A percentile compares a stretch with the other conserved stretches of the same genome.
Evolutionary conservation across 2,329 filamentous ascomycete genomes (phyloP).

Genomic region (Chrysoporthe deuterocubensis): DNA sequence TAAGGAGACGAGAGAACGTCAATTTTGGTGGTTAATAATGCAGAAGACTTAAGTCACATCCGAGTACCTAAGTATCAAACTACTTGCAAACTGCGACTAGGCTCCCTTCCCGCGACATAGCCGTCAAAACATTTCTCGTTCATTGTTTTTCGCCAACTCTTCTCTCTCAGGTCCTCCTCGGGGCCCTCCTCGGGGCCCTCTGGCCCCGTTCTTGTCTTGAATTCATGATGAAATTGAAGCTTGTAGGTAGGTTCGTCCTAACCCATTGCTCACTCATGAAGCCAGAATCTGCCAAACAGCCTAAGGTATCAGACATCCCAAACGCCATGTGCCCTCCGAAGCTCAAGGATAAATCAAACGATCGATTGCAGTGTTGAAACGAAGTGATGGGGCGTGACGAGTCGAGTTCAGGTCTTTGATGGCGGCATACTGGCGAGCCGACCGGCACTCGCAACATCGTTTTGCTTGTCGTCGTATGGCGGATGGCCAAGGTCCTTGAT

Average conservation of each 20-base stretch:
- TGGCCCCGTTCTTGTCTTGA: background rate
- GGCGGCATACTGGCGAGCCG: constrained; percentile 20
- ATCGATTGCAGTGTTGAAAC: constrained; percentile 4
- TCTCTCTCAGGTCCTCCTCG: background rate
- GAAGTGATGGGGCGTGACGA: background rate
- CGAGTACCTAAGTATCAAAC: too few species aligned
- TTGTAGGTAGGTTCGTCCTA: background rate
- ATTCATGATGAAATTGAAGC: background rate
- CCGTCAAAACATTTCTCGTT: too few species aligned
- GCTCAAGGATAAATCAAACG: background rate
- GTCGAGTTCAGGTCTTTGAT: constrained; percentile 7
- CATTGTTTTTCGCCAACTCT: too few species aligned
- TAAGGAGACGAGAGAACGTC: too few species aligned
- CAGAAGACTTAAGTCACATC: too few species aligned
- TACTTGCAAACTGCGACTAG: too few species aligned
- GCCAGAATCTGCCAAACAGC: background rate
- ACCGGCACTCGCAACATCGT: constrained; percentile 11
- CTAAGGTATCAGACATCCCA: background rate
- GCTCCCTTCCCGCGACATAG: background rate
- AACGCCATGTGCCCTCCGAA: background rate
- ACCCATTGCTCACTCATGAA: background rate
- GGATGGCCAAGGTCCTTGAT: constrained; percentile 24
- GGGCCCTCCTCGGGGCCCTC: background rate
- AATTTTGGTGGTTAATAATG: too few species aligned
- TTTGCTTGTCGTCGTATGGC: constrained; percentile 18